phyloP scores from a whole-genome alignment of 2,329 filamentous ascomycete species.

The Cyphellophora attinorum region DNA sequence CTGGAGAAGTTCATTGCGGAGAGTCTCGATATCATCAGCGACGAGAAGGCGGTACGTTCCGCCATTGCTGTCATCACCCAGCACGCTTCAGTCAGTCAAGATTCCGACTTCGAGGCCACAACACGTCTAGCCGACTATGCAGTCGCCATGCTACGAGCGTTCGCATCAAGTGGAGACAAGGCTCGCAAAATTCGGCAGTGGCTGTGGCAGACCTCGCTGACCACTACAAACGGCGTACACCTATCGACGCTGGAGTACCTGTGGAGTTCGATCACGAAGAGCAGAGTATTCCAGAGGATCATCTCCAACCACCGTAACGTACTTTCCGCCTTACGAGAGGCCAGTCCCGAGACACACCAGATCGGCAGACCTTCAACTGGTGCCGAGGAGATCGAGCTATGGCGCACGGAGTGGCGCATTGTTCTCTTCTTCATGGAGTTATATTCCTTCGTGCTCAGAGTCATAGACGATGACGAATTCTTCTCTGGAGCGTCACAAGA shows the following conservation, averaged over 20 bases:
- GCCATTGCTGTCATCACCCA: background rate
- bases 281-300: slow-evolving; percentile 49
- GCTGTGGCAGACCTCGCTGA: slow-evolving; percentile 64
- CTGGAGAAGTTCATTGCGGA: background rate
- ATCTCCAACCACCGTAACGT: slow-evolving; percentile 48
- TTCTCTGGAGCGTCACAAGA: slow-evolving; percentile 37
- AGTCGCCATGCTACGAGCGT: slow-evolving; percentile 73
- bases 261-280: slow-evolving; percentile 59
- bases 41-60: background rate
- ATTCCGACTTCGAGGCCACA: slow-evolving; percentile 46
- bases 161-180: slow-evolving; percentile 51
- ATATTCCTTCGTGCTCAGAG: slow-evolving; percentile 82
- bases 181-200: slow-evolving; percentile 92
- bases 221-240: slow-evolving; percentile 19
- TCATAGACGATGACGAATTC: slow-evolving; percentile 96
- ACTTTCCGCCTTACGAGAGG: slow-evolving; percentile 43
- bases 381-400: slow-evolving; percentile 26
- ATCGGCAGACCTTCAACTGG: slow-evolving; percentile 15
- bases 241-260: slow-evolving; percentile 71
- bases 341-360: slow-evolving; percentile 32
- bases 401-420: slow-evolving; percentile 72
- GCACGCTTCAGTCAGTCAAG: background rate
- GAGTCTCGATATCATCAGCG: background rate
- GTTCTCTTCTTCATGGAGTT: slow-evolving; percentile 86
- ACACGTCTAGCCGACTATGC: slow-evolving; percentile 77